A percentile compares a stretch with the other conserved stretches of the same genome.
phyloP scores from a whole-genome alignment of 176 grass and related monocot species.

The Luzula sylvatica region DNA sequence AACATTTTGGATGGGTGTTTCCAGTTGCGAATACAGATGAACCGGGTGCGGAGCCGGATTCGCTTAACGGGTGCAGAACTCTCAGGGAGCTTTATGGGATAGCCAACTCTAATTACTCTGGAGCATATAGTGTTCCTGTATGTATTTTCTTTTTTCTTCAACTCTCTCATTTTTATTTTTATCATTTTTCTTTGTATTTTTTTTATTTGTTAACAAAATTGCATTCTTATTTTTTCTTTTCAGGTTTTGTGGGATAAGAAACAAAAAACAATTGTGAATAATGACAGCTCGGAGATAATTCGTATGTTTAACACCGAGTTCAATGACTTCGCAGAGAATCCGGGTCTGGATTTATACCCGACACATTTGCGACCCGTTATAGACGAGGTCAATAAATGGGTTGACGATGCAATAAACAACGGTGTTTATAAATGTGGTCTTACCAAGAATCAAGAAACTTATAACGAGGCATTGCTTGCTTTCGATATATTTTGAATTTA shows the following conservation, averaged over 20 bases:
- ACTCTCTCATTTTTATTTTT: neutral
- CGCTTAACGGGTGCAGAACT: slow-evolving; percentile 45
- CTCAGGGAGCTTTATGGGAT: slow-evolving; percentile 66
- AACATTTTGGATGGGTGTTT: slow-evolving; percentile 80
- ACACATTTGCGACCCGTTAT: slow-evolving; percentile 27
- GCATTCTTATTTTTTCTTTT: neutral
- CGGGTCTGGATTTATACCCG: slow-evolving; percentile 55
- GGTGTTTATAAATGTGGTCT: slow-evolving; percentile 86
- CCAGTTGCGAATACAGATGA: slow-evolving; percentile 40
- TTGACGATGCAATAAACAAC: slow-evolving; percentile 59
- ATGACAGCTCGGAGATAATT: slow-evolving; percentile 81
- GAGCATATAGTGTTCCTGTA: slow-evolving; percentile 57
- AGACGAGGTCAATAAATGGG: slow-evolving; percentile 45
- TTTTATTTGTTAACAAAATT: no score
- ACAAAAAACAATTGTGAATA: slow-evolving; percentile 66
- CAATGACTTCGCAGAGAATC: slow-evolving; percentile 42
- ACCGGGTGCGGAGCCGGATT: slow-evolving; percentile 45
- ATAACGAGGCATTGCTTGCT: slow-evolving; percentile 41
- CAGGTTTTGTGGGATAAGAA: slow-evolving; percentile 89
- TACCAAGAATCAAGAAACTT: slow-evolving; percentile 64
- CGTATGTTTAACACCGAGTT: slow-evolving; percentile 79
- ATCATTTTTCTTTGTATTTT: no score
- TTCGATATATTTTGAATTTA: no score
- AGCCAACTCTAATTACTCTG: slow-evolving; percentile 42
- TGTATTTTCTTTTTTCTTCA: neutral